Conservation (phyloP, 768 basidiomycete species). For the Lactifluus piperatus region DNA sequence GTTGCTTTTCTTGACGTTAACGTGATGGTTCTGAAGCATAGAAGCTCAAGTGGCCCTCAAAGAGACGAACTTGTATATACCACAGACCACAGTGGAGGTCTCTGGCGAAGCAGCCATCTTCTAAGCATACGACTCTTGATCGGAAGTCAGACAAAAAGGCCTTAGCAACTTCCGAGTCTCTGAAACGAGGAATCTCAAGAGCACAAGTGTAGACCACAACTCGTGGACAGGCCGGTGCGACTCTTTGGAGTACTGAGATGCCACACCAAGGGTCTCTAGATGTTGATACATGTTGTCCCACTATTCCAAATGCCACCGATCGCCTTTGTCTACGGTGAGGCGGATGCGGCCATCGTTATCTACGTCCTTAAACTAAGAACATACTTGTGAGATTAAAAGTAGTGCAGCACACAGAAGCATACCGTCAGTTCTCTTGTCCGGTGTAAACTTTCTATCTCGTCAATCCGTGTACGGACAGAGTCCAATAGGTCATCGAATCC, state of each 20-base stretch:
- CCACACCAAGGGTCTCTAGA: neutral
- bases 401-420: neutral
- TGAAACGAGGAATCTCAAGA: too few species aligned
- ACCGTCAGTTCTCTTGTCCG: conserved; percentile 72
- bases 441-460: conserved; percentile 82
- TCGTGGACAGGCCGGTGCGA: too few species aligned
- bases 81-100: too few species aligned
- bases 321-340: conserved; percentile 51
- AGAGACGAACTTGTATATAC: too few species aligned
- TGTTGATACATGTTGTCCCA: neutral
- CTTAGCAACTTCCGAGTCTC: neutral
- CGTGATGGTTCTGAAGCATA: too few species aligned
- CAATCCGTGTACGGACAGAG: conserved; percentile 64
- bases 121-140: neutral
- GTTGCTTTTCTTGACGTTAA: too few species aligned
- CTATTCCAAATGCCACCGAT: conserved; percentile 27
- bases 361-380: conserved; percentile 36
- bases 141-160: neutral
- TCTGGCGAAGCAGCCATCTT: too few species aligned
- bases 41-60: too few species aligned
- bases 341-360: conserved; percentile 33
- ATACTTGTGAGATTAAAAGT: conserved; percentile 1
- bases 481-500: conserved; percentile 76
- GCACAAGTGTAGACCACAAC: neutral
- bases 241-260: too few species aligned